Base-by-base conservation (phyloP, 2,329 filamentous ascomycete species). In the Coniochaeta hoffmannii region DNA sequence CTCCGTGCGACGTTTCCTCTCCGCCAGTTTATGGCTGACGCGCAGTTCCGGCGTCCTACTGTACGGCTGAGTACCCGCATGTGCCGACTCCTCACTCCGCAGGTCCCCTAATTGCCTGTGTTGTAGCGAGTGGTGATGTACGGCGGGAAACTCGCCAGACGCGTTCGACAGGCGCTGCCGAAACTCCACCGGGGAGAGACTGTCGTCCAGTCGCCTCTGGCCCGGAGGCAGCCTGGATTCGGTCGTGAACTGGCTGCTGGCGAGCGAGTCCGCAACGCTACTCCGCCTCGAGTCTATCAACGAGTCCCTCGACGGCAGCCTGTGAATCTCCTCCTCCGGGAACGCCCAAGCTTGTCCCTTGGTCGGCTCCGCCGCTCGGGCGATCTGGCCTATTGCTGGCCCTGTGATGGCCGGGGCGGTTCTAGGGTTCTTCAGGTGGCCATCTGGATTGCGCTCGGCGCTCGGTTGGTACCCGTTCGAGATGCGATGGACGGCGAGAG, bases 341-440 rank as follows among this genome's bases (percentile, higher is more conserved):
- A 92, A 92, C 61, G 89, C 89, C 88, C 89, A 93, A 4, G 89
- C 86, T 67, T 88, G 88, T 66, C 89, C 89, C 69, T 90, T 90
- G 11, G 87, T 92, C 5, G 89, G 88, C 67, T 90, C 87, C 30
- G 87, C 85, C 36, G 89, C 89, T 62, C 76, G 85, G 65, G 82
- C 87, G 73, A 79, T 89, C 65, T 74, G 82, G 71, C 77, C 81
- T 54, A 74, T 85, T 61, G 77, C 86, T 59, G 76, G 87, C 61
- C 88, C 87, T 26, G 86, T 89, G 63, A 93, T 93, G 9, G 87
- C 83, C 5, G 89, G 89, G 3, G 89, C 89, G 2, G 85, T 86
- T 60, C 86, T 80, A 53, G 81, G 75, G 9, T 77, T 76, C 66
- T 79, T 83, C 61, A 65, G 67, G 54, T 71, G 71, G 11, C 72